These are phyloP conservation scores for Diaporthe aspalathi DNA, from an alignment of 2,329 filamentous ascomycete species.

Conservation along the genomic window DNA sequence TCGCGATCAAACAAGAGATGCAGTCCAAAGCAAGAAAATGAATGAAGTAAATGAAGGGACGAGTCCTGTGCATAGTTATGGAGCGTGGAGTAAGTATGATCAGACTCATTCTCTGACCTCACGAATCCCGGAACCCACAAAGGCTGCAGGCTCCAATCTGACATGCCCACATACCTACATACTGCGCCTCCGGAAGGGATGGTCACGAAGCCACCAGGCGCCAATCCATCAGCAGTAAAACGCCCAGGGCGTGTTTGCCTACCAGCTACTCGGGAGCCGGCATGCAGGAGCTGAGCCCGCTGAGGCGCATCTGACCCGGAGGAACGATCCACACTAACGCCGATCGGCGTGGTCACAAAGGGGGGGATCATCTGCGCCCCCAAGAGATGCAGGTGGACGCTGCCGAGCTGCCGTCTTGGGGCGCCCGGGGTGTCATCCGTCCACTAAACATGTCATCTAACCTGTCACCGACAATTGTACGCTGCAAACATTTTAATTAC, in stretches of 20 bases:
- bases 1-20: not conserved
- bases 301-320: conserved; percentile 14
- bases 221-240: conserved; percentile 25
- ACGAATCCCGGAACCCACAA: not conserved
- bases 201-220: conserved; percentile 22
- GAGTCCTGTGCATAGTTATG: not conserved
- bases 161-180: conserved; percentile 7
- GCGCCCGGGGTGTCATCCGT: not conserved
- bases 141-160: conserved; percentile 27
- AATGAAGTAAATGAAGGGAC: not conserved
- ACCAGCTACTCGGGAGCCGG: not conserved
- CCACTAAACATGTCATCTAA: not conserved
- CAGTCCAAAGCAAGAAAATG: not conserved
- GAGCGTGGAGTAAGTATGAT: not conserved
- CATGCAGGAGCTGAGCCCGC: conserved; percentile 12
- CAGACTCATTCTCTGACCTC: conserved; percentile 6
- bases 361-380: conserved; percentile 21
- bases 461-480: conserved; percentile 22
- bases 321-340: conserved; percentile 25
- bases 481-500: conserved; percentile 23
- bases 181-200: conserved; percentile 14
- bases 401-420: conserved; percentile 17
- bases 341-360: conserved; percentile 23
- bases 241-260: conserved; percentile 1
- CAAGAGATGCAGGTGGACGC: conserved; percentile 9